Evolutionary conservation across 1,284 basidiomycete genomes (phyloP).

Genomic region (Ustilago hordei): DNA sequence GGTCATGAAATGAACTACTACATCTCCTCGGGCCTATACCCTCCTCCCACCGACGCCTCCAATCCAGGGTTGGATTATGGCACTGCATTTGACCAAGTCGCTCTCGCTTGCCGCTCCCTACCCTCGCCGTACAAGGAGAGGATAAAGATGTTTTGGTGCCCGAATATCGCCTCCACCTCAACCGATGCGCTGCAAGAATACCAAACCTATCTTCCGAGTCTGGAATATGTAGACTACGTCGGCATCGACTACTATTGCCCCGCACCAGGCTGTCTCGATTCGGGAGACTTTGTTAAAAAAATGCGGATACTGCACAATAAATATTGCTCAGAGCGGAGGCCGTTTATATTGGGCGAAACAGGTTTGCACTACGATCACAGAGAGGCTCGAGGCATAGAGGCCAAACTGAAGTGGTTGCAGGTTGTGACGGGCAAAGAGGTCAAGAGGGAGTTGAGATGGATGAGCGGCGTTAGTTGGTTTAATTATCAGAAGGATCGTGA

Average conservation of each 20-base stretch:
- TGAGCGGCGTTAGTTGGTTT: conserved; percentile 34
- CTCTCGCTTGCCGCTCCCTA: conserved; percentile 18
- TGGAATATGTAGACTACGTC: conserved; percentile 30
- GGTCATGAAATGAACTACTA: conserved; percentile 50
- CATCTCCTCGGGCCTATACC: conserved; percentile 32
- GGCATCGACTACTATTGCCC: conserved; percentile 52
- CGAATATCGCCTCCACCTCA: conserved; percentile 38
- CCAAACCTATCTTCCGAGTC: conserved; percentile 20
- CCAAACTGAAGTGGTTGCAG: conserved; percentile 28
- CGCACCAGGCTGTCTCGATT: conserved; percentile 9
- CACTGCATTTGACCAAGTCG: conserved; percentile 30
- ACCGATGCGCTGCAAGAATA: conserved; percentile 27
- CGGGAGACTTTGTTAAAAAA: conserved; percentile 29
- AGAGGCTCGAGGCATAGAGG: conserved; percentile 3
- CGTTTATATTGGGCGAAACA: conserved; percentile 40
- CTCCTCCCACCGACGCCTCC: conserved; percentile 7
- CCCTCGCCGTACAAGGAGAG: not conserved
- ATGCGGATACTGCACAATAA: conserved; percentile 34
- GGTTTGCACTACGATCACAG: conserved; percentile 33
- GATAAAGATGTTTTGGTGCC: conserved; percentile 45
- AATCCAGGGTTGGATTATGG: conserved; percentile 22
- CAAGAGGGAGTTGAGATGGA: conserved; percentile 10
- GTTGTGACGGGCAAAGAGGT: conserved; percentile 19
- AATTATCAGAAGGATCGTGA: conserved; percentile 49
- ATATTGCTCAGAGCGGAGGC: conserved; percentile 5